These are phyloP conservation scores for Trichoderma cornu-damae DNA, from an alignment of 2,329 filamentous ascomycete genomes.

Conservation along the genomic window DNA sequence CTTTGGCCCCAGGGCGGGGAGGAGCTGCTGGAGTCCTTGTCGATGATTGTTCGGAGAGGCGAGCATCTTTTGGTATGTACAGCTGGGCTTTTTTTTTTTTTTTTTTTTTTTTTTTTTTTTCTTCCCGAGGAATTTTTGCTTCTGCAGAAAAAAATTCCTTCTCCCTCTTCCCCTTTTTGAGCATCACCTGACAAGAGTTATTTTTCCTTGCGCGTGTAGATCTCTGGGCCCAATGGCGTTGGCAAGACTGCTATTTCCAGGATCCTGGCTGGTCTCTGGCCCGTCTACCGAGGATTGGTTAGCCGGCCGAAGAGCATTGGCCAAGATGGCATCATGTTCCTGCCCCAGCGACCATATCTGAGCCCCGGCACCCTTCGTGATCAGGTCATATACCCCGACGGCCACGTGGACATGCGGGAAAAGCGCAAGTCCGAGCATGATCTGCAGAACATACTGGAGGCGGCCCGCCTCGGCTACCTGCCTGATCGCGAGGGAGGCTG, in stretches of 20 bases:
- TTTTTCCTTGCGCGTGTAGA: constrained; percentile 36
- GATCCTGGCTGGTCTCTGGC: constrained; percentile 89
- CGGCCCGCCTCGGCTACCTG: constrained; percentile 81
- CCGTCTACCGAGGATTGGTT: constrained; percentile 87
- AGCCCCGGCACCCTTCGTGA: constrained; percentile 89
- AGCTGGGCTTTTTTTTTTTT: neutral
- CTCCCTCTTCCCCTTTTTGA: too few species aligned
- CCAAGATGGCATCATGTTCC: constrained; percentile 94
- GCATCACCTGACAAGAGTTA: neutral
- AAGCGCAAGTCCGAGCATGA: constrained; percentile 73
- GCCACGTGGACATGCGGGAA: constrained; percentile 86
- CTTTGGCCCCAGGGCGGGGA: constrained; percentile 88
- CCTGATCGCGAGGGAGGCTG: constrained; percentile 90
- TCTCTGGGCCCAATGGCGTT: constrained; percentile 90
- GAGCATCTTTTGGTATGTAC: constrained; percentile 71
- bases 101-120: too few species aligned
- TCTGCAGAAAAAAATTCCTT: too few species aligned
- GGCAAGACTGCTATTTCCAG: constrained; percentile 87
- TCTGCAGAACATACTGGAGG: constrained; percentile 71
- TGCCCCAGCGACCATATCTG: constrained; percentile 89
- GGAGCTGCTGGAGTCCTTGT: constrained; percentile 81
- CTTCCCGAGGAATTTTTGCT: too few species aligned
- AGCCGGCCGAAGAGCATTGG: constrained; percentile 76
- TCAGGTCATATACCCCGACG: constrained; percentile 96
- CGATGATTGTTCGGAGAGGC: constrained; percentile 81